Evolutionary conservation across 352 stramenopile species (phyloP), one percentile per base, ranked within the genome.

Genomic region (Globisporangium paddicum): DNA sequence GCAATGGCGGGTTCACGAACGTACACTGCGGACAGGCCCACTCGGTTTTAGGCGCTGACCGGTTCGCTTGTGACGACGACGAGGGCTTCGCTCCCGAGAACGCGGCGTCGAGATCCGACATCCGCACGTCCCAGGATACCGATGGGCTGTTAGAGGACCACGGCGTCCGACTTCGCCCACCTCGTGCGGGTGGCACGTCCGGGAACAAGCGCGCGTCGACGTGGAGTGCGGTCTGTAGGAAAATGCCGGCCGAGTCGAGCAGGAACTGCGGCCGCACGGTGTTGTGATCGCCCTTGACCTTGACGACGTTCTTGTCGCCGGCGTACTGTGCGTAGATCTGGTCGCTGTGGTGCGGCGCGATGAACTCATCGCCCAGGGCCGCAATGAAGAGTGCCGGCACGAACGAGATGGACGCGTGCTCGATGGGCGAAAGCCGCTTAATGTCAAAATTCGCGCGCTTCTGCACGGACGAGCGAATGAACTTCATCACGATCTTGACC

Each of bases 201-300:
- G 71, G 69, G 35, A 69, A 57, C 38, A 72, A 65, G 19, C 16
- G 57, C n/a, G 71, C 63, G 48, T 94, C 79, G 5, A 94, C 77
- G 56, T 87, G 87, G 55, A 98, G 77, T 41, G 92, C 95, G 8
- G 75, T 95, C 64, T 98, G 89, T 13, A 99, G 69, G 64, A 99
- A 99, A 55, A 99, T 98, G 28, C 84, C 90, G 13, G 93, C 93
- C 8, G 87, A 98, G 71, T 99, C 94, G 53, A 98, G 86, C 46
- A 99, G 80, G 64, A 98, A 99, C 41, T 94, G 86, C 9, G 97
- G 97, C 6, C 97, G 78, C 25, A 91, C 82, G 37, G 77, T 98
- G 73, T 99, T 99, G 77, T 99, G 97, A 71, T 99, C 97, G 37
- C 97, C 97, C 49, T 98, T 86, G 5, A 99, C 96, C 52, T 98